Conservation (phyloP, 768 basidiomycete genomes). For the Lanmaoa pseudosensibilis region DNA sequence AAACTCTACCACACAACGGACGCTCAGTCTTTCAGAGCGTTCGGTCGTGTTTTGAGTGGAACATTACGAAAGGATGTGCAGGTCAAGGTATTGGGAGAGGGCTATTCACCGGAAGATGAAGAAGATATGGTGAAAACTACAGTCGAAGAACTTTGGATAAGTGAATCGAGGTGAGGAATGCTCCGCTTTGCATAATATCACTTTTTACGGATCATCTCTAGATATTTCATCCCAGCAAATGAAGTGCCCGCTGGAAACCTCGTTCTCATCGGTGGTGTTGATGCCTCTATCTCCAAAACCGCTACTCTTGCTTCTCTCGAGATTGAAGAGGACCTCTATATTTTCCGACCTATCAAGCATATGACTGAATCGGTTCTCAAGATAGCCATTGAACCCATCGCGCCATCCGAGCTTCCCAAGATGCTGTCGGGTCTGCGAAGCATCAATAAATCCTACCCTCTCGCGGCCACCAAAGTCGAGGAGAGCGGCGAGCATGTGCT, state of each 20-base stretch:
- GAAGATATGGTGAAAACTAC: conserved; percentile 91
- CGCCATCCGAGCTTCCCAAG: conserved; percentile 96
- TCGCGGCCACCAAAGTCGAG: conserved; percentile 93
- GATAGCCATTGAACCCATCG: conserved; percentile 97
- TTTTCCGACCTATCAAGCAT: conserved; percentile 95
- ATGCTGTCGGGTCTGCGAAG: conserved; percentile 97
- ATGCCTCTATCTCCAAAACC: conserved; percentile 92
- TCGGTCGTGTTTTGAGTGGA: conserved; percentile 91
- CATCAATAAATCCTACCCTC: conserved; percentile 96
- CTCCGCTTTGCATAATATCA: background rate
- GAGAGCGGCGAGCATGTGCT: conserved; percentile 98
- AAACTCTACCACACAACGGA: conserved; percentile 97
- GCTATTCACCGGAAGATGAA: conserved; percentile 98
- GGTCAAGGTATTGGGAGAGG: conserved; percentile 96
- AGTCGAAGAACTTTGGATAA: conserved; percentile 88
- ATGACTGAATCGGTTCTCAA: conserved; percentile 97
- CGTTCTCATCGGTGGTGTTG: conserved; percentile 89
- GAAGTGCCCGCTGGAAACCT: conserved; percentile 91
- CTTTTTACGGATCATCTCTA: conserved; percentile 31
- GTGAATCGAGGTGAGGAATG: conserved; percentile 73
- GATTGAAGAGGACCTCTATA: conserved; percentile 84
- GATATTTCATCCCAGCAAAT: conserved; percentile 88
- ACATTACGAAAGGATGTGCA: conserved; percentile 80
- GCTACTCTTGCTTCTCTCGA: conserved; percentile 79
- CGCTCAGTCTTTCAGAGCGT: conserved; percentile 94